Conservation (phyloP, 805 yeast species). For the Clavispora asparagi region DNA sequence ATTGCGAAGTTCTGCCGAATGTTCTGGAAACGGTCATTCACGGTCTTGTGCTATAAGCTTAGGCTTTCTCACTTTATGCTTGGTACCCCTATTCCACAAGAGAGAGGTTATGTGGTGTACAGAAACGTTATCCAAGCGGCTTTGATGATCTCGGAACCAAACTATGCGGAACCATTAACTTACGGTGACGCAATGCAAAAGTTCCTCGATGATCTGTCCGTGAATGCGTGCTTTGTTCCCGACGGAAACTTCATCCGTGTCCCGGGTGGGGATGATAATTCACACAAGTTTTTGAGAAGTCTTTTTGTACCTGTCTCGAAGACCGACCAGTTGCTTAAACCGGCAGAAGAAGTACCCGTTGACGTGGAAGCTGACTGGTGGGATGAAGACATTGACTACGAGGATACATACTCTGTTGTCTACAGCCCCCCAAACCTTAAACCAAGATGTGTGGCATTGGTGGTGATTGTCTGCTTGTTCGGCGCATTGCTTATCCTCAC, state of each 20-base stretch:
- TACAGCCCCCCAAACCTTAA: constrained; percentile 82
- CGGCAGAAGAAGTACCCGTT: constrained; percentile 1
- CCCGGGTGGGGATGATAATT: constrained; percentile 75
- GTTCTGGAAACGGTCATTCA: constrained; percentile 63
- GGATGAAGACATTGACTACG: constrained; percentile 35
- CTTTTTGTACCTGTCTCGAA: constrained; percentile 81
- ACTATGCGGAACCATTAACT: constrained; percentile 54
- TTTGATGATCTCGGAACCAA: constrained; percentile 40
- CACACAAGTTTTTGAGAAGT: constrained; percentile 56
- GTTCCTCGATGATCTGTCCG: constrained; percentile 37
- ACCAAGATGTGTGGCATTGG: constrained; percentile 47
- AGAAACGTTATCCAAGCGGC: constrained; percentile 44
- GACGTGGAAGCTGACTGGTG: constrained; percentile 23
- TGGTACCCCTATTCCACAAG: constrained; percentile 55
- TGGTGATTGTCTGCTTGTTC: constrained; percentile 45
- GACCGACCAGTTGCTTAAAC: constrained; percentile 55
- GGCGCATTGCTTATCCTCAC: constrained; percentile 27
- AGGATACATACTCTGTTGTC: constrained; percentile 60
- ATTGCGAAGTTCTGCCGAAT: constrained; percentile 32
- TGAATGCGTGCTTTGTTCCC: constrained; percentile 61
- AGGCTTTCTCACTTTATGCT: constrained; percentile 79
- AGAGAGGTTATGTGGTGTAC: constrained; percentile 64
- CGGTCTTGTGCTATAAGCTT: constrained; percentile 47
- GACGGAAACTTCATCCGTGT: constrained; percentile 83
- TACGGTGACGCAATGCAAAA: constrained; percentile 38